Evolutionary conservation across 1,284 basidiomycete species (phyloP).

Genomic region (Pholiota adiposa): DNA sequence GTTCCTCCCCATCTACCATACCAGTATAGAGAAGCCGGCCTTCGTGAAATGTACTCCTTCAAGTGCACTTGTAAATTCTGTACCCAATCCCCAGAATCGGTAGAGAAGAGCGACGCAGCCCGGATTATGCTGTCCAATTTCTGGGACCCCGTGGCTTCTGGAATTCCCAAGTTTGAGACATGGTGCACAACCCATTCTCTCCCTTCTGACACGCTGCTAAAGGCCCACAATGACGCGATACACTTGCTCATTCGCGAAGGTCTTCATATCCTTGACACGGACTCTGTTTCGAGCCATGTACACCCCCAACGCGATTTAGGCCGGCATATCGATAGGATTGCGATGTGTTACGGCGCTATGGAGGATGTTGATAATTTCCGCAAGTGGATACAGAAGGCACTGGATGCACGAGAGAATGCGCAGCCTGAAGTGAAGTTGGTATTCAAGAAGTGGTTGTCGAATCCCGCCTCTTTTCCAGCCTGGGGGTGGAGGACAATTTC

Average conservation of each 20-base stretch:
- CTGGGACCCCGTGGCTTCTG: conserved; percentile 4
- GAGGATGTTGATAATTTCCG: conserved; percentile 39
- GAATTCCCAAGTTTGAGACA: conserved; percentile 36
- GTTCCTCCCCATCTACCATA: conserved; percentile 28
- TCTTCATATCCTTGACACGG: conserved; percentile 29
- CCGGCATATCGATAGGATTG: conserved; percentile 41
- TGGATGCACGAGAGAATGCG: conserved; percentile 25
- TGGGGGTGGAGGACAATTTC: conserved; percentile 41
- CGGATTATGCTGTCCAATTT: conserved; percentile 26
- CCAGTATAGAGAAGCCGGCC: conserved; percentile 29
- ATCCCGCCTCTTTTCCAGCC: conserved; percentile 41
- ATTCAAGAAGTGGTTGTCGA: conserved; percentile 39
- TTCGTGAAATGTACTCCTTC: conserved; percentile 39
- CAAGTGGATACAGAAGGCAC: conserved; percentile 33
- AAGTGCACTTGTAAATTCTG: conserved; percentile 42
- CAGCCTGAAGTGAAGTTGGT: conserved; percentile 29
- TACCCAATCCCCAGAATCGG: conserved; percentile 19
- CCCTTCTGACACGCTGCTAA: conserved; percentile 34
- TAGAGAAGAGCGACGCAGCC: conserved; percentile 31
- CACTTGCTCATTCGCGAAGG: conserved; percentile 32
- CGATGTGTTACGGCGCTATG: conserved; percentile 47
- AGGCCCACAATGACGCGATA: conserved; percentile 37
- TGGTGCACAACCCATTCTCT: conserved; percentile 38
- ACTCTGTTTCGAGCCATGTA: not conserved
- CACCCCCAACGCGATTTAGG: conserved; percentile 21